Base-by-base conservation (phyloP, 805 yeast genomes). In the Saccharomycopsis guyanensis region DNA sequence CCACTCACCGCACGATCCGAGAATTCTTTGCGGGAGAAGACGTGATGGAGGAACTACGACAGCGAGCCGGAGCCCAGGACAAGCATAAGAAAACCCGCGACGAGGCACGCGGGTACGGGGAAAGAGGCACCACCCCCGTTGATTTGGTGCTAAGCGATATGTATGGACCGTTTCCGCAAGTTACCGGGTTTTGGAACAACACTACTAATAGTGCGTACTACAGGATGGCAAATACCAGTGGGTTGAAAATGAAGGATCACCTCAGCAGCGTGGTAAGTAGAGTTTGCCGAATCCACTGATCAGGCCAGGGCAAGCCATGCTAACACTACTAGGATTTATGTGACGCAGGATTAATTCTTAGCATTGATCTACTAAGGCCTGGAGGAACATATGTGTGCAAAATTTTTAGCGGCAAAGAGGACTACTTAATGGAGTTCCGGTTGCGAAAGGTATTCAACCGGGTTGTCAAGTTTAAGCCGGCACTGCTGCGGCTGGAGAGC, bases 201-300 rank as follows among this genome's bases (percentile, higher is more conserved):
- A 75, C 83, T 71, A 78, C 86, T 80, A 82, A 81, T 79, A 75
- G 74, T 46, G 78, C 95, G 40, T 83, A 79, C 60, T 69, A 70
- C 66, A 91, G 96, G 97, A 83, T 91, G 85, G 85, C 87, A 40
- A 91, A 91, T 59, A 86, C 97, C 3, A 71, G 88, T 12, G 97
- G 98, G 3, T 65, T 86, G 35, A 75, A 80, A 7, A 78, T 83
- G 35, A 76, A 77, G 53, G 98, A 91, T 61, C 97, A 91, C 63
- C 66, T 73, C 12, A 78, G 77, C 54, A 87, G 96, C 51, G 82
- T 93, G 53, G 86, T 16, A 6, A 16, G 24, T 37, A 37, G 4
- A 18, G 15, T 20, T 16, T 16, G 40, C n/a, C 37, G 20, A n/a
- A n/a, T n/a, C n/a, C n/a, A n/a, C n/a, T n/a, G n/a, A n/a, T n/a